Evolutionary conservation across 2,329 filamentous ascomycete species (phyloP), one percentile per base, ranked within the genome.

Genomic region (Ceratocystis lukuohia): DNA sequence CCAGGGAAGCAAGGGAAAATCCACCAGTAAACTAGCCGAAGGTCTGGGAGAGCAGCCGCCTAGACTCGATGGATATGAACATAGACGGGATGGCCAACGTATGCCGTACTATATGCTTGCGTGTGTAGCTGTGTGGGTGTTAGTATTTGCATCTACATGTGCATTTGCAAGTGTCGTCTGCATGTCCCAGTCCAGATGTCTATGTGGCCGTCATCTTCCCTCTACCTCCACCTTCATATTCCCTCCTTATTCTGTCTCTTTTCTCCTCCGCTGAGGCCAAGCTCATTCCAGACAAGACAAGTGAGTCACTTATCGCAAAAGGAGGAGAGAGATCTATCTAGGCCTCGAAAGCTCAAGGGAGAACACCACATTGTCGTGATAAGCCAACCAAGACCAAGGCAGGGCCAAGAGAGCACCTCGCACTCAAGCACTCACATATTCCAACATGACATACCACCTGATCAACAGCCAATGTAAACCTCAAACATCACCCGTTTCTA

Each of bases 191-290:
- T 22, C 25, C 10, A 33, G 6, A 2, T 33, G 20, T n/a, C 12
- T 33, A 17, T 50, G 28, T 50, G 25, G 15, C 22, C 20, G 46
- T n/a, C 44, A 41, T 41, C 33, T 10, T 37, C 33, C 8, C 33
- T 37, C 61, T 45, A 25, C 22, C 2, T 25, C 22, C 22, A 25
- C 22, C 22, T 25, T n/a, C 44, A 41, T 41, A 7, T 10, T 37
- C 33, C 33, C 33, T 37, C 61, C 45, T 41, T 28, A 41, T 53
- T 20, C 45, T 30, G 37, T 41, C 45, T 30, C 44, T 41, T 41
- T 65, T 53, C 25, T 41, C 37, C 65, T 15, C 64, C 28, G 22
- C 53, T n/a, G 6, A 33, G 12, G 53, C 53, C 53, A 57, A 33
- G 53, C 37, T 41, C 37, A 41, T 12, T 15, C 10, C 37, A 41